A percentile compares a stretch with the other conserved stretches of the same genome.
These are phyloP conservation scores for Nakazawaea wyomingensis DNA, from an alignment of 805 yeast genomes.

Conservation along the genomic window DNA sequence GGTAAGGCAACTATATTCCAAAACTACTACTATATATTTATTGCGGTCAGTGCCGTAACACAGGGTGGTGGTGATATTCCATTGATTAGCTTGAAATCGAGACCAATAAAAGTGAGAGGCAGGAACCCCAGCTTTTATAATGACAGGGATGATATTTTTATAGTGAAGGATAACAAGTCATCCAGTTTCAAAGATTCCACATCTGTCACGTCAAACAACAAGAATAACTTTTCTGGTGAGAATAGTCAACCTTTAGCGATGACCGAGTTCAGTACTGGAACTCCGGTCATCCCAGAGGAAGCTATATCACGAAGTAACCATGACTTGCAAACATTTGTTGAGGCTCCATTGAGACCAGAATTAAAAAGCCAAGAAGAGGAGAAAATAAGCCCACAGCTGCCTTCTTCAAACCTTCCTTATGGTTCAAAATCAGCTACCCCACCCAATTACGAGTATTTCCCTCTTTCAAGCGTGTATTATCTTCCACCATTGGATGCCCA, in stretches of 20 bases:
- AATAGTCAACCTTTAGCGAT: too few species aligned
- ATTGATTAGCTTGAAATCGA: slow-evolving; percentile 19
- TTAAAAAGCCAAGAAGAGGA: not conserved
- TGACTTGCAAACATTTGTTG: not conserved
- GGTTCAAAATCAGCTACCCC: slow-evolving; percentile 1
- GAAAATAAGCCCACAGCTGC: not conserved
- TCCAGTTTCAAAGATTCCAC: too few species aligned
- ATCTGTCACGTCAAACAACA: too few species aligned
- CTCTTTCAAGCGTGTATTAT: slow-evolving; percentile 39
- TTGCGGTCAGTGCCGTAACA: slow-evolving; percentile 12
- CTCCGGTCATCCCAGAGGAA: not conserved
- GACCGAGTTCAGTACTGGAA: too few species aligned
- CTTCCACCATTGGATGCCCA: slow-evolving; percentile 44
- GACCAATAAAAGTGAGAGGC: slow-evolving; percentile 55
- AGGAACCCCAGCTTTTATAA: slow-evolving; percentile 57
- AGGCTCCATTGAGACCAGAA: not conserved
- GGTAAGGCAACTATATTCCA: slow-evolving; percentile 38
- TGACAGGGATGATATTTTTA: slow-evolving; percentile 44
- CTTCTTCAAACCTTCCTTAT: not conserved
- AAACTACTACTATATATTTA: slow-evolving; percentile 36
- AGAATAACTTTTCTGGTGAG: too few species aligned
- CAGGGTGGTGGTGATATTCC: slow-evolving; percentile 1
- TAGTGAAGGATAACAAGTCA: slow-evolving; percentile 24
- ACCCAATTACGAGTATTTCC: slow-evolving; percentile 34
- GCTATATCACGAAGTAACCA: not conserved